phyloP scores from a whole-genome alignment of 257 asterid genomes.

The Solanum lignicaule region DNA sequence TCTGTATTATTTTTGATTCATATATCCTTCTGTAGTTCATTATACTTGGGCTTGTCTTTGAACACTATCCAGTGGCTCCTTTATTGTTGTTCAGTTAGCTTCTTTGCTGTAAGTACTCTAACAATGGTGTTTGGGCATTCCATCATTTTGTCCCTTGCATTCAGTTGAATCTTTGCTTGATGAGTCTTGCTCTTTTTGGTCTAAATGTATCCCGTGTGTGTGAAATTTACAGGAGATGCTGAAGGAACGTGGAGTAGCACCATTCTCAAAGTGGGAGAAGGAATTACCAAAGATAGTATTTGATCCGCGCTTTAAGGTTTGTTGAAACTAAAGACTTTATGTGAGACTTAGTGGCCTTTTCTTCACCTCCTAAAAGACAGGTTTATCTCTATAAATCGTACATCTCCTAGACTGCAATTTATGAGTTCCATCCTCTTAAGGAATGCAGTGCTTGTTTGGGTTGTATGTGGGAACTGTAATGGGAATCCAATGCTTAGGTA shows the following conservation, averaged over 20 bases:
- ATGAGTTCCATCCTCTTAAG: background rate
- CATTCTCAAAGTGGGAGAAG: conserved; percentile 99
- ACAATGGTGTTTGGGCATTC: background rate
- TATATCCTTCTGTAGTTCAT: background rate
- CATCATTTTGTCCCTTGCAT: background rate
- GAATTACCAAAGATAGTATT: conserved; percentile 96
- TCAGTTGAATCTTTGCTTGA: background rate
- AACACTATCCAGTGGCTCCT: background rate
- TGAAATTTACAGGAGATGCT: conserved; percentile 77
- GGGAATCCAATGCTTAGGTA: background rate
- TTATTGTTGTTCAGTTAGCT: background rate
- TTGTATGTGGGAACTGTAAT: background rate
- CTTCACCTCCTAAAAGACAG: conserved; percentile 5
- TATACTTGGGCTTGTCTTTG: background rate
- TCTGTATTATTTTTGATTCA: background rate
- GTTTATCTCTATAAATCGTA: background rate
- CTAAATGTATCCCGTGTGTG: conserved; percentile 4
- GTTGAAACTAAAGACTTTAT: conserved; percentile 16
- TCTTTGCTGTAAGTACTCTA: background rate
- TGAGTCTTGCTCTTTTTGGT: background rate
- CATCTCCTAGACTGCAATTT: background rate
- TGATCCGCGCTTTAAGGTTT: conserved; percentile 97
- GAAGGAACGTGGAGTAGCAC: conserved; percentile 98
- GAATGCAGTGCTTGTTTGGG: background rate
- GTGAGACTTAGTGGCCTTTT: conserved; percentile 5